Evolutionary conservation across 1,284 basidiomycete genomes (phyloP).

Genomic region (Cutaneotrichosporon sp.): DNA sequence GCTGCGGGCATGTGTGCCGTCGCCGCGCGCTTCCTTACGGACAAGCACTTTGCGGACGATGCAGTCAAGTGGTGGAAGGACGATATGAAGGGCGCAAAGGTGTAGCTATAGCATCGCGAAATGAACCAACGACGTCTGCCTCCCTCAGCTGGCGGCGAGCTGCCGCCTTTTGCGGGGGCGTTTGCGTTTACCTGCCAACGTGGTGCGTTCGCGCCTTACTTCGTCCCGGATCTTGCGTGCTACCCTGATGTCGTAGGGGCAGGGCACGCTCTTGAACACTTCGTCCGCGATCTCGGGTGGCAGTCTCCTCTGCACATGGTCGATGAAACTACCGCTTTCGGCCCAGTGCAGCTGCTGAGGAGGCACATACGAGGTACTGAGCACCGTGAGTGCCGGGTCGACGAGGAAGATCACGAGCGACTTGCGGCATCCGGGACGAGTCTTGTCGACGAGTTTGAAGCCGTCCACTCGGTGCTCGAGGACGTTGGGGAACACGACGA

Average conservation of each 20-base stretch:
- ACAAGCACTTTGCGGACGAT: constrained; percentile 42
- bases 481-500: constrained; percentile 21
- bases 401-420: constrained; percentile 27
- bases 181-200: too few relatives aligned
- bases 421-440: constrained; percentile 18
- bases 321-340: too few relatives aligned
- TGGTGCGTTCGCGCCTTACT: too few relatives aligned
- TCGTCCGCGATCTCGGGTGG: too few relatives aligned
- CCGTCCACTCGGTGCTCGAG: constrained; percentile 18
- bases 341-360: constrained; percentile 18
- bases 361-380: constrained; percentile 18
- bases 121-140: too few relatives aligned
- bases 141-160: too few relatives aligned
- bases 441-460: constrained; percentile 21
- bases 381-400: constrained; percentile 16
- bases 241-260: too few relatives aligned
- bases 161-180: too few relatives aligned
- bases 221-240: too few relatives aligned
- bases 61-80: constrained; percentile 31
- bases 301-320: too few relatives aligned
- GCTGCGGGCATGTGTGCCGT: constrained; percentile 45
- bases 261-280: too few relatives aligned
- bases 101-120: too few relatives aligned
- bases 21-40: constrained; percentile 44
- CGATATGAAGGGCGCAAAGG: constrained; percentile 16